phyloP scores from a whole-genome alignment of 2,329 filamentous ascomycete species.

The Saccharata proteae region DNA sequence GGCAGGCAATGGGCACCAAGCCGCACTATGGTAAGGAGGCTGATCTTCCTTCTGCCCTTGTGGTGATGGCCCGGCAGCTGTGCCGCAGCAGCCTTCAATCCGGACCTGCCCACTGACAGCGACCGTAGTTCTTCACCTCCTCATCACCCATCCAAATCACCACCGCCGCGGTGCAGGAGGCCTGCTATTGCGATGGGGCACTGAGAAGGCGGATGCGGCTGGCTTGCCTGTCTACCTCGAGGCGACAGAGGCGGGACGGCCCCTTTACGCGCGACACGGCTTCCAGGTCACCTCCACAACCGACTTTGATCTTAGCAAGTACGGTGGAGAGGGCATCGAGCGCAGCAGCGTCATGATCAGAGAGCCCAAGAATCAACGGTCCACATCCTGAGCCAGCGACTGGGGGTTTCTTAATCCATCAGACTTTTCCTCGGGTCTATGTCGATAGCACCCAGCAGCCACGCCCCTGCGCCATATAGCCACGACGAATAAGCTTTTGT shows the following conservation, averaged over 20 bases:
- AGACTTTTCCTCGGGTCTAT: no score
- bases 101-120: slow-evolving; percentile 12
- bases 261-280: slow-evolving; percentile 22
- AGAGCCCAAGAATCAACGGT: slow-evolving; percentile 5
- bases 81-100: slow-evolving; percentile 16
- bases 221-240: slow-evolving; percentile 29
- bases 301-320: slow-evolving; percentile 17
- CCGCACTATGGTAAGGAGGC: slow-evolving; percentile 7
- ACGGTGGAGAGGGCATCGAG: slow-evolving; percentile 18
- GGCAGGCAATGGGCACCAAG: slow-evolving; percentile 3
- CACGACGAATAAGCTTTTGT: no score
- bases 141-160: slow-evolving; percentile 8
- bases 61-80: neutral
- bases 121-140: slow-evolving; percentile 2
- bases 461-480: no score
- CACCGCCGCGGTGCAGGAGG: slow-evolving; percentile 6
- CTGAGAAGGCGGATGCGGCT: slow-evolving; percentile 19
- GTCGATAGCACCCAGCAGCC: no score
- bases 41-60: neutral
- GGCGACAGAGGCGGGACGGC: slow-evolving; percentile 22
- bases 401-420: no score
- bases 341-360: slow-evolving; percentile 20
- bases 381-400: no score
- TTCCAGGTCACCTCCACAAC: slow-evolving; percentile 15
- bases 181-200: slow-evolving; percentile 7